phyloP scores from a whole-genome alignment of 1,284 basidiomycete genomes.

The Rhodofomes roseus region DNA sequence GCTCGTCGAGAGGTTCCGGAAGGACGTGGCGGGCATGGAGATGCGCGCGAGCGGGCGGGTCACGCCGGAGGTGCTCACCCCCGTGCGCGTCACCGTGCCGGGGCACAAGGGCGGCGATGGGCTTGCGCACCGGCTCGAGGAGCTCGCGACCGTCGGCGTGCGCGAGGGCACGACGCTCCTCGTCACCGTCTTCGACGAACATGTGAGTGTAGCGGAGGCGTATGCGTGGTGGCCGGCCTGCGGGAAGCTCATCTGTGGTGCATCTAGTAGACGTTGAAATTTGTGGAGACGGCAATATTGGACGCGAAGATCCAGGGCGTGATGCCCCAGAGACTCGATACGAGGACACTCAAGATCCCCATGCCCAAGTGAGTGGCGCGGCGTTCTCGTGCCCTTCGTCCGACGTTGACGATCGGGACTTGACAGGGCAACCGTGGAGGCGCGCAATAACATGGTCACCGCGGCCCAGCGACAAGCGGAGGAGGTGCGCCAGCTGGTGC shows the following conservation, averaged over 20 bases:
- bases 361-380: slow-evolving; percentile 61
- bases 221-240: not conserved
- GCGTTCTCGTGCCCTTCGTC: slow-evolving; percentile 1
- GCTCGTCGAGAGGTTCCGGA: slow-evolving; percentile 65
- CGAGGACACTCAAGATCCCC: slow-evolving; percentile 68
- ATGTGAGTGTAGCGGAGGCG: slow-evolving; percentile 39
- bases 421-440: slow-evolving; percentile 69
- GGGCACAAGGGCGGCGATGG: slow-evolving; percentile 29
- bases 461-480: slow-evolving; percentile 62
- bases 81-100: slow-evolving; percentile 58
- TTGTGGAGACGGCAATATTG: slow-evolving; percentile 68
- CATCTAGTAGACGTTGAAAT: slow-evolving; percentile 61
- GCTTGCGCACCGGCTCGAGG: slow-evolving; percentile 47
- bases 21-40: slow-evolving; percentile 64
- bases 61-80: slow-evolving; percentile 64
- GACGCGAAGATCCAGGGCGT: slow-evolving; percentile 67
- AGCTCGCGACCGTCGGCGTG: slow-evolving; percentile 74
- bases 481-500: slow-evolving; percentile 69
- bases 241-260: slow-evolving; percentile 7
- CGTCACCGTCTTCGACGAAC: slow-evolving; percentile 72
- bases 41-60: slow-evolving; percentile 72
- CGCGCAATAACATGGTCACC: slow-evolving; percentile 51
- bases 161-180: slow-evolving; percentile 68
- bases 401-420: not conserved
- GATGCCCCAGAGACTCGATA: slow-evolving; percentile 65